Base-by-base conservation (phyloP, 1,284 basidiomycete species). In the Sanghuangporus sanghuang region DNA sequence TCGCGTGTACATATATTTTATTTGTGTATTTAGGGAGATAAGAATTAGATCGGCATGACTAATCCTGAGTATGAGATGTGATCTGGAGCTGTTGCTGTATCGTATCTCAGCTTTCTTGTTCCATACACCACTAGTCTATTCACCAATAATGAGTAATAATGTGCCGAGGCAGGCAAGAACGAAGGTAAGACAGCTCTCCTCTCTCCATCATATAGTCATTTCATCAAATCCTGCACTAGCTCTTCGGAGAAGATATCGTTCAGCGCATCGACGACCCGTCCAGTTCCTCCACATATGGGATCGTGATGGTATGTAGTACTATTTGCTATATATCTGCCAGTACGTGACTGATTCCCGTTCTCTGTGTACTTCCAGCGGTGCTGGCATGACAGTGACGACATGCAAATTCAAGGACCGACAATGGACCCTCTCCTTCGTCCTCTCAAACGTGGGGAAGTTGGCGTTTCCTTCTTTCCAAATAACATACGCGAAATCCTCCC, bases 371-470 rank as follows among this genome's bases (percentile, higher is more conserved):
- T 4, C 27, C 27, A 92, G 90, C 83, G 89, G 72, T 90, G 88
- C 70, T 93, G 90, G 90, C 87, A 91, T 68, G 90, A 93, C 73
- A 82, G 84, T 11, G 89, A 92, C 69, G 89, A 62, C 14, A 23
- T 53, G 11, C 60, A 58, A 23, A 36, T 53, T 6, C 35, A 36
- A 23, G 57, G 57, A n/a, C 80, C 81, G 36, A 77, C 78, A 0
- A 72, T 76, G 12, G 90, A 93, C 72, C 89, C 90, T 12, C 79
- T 94, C 59, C 85, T 92, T 78, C 81, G 91, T 48, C 84, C 86
- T n/a, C 81, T 96, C 18, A 75, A 79, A 61, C 85, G 84, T 61
- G 91, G 90, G 57, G 92, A 96, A 79, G 89, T 95, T 46, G 92
- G 91, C 53, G 86, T 95, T 42, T 87, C 88, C 44, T 91, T 88